A percentile compares a stretch with the other conserved stretches of the same genome.
Conservation (phyloP, 2,329 filamentous ascomycete genomes). For the Sarocladium kiliense region DNA sequence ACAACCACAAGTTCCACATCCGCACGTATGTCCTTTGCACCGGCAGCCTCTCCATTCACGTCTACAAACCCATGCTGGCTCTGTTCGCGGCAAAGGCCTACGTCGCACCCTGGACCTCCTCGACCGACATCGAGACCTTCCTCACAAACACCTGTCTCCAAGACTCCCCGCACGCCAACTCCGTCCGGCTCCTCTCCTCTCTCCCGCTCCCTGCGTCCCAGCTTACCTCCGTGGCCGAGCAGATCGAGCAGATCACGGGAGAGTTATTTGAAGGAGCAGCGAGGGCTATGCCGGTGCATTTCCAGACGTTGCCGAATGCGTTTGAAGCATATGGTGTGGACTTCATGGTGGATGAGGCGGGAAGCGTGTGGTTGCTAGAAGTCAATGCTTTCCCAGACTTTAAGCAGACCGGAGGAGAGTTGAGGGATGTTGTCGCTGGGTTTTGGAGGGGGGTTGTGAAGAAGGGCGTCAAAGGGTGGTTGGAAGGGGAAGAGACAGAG, state of each 20-base stretch:
- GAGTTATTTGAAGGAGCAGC: conserved; percentile 86
- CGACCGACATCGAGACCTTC: conserved; percentile 61
- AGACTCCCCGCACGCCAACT: conserved; percentile 51
- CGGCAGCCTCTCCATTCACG: conserved; percentile 74
- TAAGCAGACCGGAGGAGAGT: conserved; percentile 79
- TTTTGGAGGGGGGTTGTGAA: conserved; percentile 73
- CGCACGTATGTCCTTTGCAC: conserved; percentile 82
- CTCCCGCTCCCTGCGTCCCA: conserved; percentile 46
- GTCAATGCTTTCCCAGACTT: conserved; percentile 97
- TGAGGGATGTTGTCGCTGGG: conserved; percentile 66
- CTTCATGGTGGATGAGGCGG: conserved; percentile 69
- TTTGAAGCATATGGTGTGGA: conserved; percentile 93
- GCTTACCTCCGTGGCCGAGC: conserved; percentile 60
- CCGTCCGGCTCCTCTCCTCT: conserved; percentile 71
- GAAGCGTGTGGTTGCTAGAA: conserved; percentile 69
- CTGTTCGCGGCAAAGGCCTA: conserved; percentile 81
- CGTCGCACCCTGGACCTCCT: conserved; percentile 51
- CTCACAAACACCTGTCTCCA: conserved; percentile 96
- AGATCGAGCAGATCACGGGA: conserved; percentile 69
- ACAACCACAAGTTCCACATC: conserved; percentile 86
- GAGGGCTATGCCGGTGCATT: conserved; percentile 78
- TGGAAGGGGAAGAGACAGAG: conserved; percentile 32
- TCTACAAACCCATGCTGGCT: conserved; percentile 87
- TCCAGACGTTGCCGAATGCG: conserved; percentile 80
- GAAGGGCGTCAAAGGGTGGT: conserved; percentile 63